Evolutionary conservation across 164 flowering plant genomes (phyloP).

Genomic region (Aristolochia californica): DNA sequence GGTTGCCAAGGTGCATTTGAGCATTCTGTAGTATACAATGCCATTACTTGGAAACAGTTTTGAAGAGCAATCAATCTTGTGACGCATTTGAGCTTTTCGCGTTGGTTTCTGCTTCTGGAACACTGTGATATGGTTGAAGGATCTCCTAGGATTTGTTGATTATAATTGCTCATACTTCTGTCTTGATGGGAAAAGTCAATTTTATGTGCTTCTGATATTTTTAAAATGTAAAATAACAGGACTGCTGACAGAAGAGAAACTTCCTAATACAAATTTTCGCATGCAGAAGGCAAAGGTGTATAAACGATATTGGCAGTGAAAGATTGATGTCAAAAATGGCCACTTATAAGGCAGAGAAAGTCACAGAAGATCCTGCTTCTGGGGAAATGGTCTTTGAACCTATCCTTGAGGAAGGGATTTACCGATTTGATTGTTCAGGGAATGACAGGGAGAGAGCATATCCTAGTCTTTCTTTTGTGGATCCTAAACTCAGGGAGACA

Average conservation of each 20-base stretch:
- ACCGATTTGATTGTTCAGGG: constrained; percentile 79
- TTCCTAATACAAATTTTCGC: constrained; percentile 23
- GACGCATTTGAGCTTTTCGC: not conserved
- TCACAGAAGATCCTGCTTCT: constrained; percentile 21
- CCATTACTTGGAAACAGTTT: no score
- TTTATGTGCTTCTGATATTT: constrained; percentile 10
- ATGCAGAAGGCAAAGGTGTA: constrained; percentile 28
- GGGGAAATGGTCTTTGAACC: constrained; percentile 71
- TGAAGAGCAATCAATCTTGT: not conserved
- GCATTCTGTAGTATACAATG: no score
- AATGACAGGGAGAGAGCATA: constrained; percentile 50
- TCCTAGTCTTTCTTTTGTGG: constrained; percentile 73
- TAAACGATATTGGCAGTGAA: constrained; percentile 10
- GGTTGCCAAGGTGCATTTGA: no score
- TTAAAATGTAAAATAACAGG: constrained; percentile 12
- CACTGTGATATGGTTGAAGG: not conserved
- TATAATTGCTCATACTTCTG: not conserved
- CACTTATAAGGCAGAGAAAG: constrained; percentile 16
- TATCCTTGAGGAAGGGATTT: constrained; percentile 75
- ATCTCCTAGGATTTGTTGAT: not conserved
- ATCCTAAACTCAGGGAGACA: constrained; percentile 50
- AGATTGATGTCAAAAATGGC: constrained; percentile 39
- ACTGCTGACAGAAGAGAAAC: constrained; percentile 12
- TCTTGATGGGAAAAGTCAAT: not conserved
- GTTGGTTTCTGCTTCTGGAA: not conserved